Conservation (phyloP, 768 basidiomycete species). For the Brasilioporus rufonigricans region DNA sequence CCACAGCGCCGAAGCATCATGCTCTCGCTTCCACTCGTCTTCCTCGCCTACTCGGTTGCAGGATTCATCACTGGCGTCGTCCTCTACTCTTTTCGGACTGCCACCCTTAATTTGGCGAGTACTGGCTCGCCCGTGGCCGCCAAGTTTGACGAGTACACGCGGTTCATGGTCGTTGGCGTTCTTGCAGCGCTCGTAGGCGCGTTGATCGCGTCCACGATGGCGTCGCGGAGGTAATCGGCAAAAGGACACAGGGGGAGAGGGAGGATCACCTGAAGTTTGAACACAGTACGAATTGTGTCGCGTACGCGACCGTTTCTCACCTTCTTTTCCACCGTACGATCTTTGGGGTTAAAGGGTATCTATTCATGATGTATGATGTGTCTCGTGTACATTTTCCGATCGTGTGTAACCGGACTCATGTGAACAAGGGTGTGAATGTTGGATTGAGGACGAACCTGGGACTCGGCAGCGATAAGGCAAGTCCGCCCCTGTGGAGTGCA, state of each 20-base stretch:
- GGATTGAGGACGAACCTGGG: no score
- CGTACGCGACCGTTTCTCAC: neutral
- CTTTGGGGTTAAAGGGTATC: neutral
- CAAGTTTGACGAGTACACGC: constrained; percentile 58
- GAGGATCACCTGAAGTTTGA: no score
- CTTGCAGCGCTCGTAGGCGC: constrained; percentile 64
- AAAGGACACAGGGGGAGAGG: no score
- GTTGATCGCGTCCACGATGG: constrained; percentile 50
- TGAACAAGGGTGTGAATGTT: neutral
- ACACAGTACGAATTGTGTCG: no score
- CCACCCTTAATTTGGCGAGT: constrained; percentile 37
- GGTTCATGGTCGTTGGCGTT: constrained; percentile 61
- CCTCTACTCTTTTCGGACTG: constrained; percentile 62
- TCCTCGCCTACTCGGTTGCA: constrained; percentile 67
- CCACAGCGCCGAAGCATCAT: constrained; percentile 50
- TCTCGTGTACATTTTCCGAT: neutral
- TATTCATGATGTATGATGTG: neutral
- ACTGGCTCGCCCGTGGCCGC: constrained; percentile 31
- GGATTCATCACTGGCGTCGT: constrained; percentile 66
- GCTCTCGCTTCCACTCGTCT: constrained; percentile 71
- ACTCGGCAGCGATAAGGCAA: no score
- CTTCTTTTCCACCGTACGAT: neutral
- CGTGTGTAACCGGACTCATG: neutral
- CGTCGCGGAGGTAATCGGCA: constrained; percentile 16
- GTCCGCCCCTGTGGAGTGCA: no score